Evolutionary conservation across 768 basidiomycete species (phyloP), one percentile per base, ranked within the genome.

Genomic region (Termitomyces sp.): DNA sequence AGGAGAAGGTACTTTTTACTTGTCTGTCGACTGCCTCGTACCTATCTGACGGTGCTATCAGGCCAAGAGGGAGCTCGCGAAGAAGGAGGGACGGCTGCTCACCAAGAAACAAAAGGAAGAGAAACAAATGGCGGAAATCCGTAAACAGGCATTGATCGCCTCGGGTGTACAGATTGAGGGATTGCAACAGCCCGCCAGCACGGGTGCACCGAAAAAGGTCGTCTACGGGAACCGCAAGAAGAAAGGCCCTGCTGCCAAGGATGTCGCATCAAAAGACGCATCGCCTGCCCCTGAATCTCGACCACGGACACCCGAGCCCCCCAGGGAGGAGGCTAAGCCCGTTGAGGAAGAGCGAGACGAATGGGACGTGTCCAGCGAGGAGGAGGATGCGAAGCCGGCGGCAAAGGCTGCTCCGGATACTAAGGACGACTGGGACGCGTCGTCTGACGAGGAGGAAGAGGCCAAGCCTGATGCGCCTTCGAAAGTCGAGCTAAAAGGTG

Each of bases 91-190:
- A 24, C 86, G 91, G 50, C 78, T 96, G 28, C 81, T 98, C 54
- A 98, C 96, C n/a, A 95, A 96, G 74, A 97, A 96, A 75, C 96
- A 98, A 73, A 96, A 94, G 74, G 91, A 93, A 69, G 96, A 98
- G 72, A 88, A 84, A 67, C 91, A 91, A 22, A 90, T 88, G 65
- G 95, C 94, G 3, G 96, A 98, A 73, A 85, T 93, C 35, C 88
- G 95, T 59, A 91, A 88, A 71, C 86, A 96, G 71, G 96, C 96
- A 2, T 83, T 98, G 56, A 80, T 98, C 54, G 90, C 92, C 20
- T 90, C 92, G 39, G 95, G 94, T 54, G 90, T 91, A 52, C 88
- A 89, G 66, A 90, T 99, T 62, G 95, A 96, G 68, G 97, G 93
- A 62, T 78, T 98, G 20, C 89, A 93, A 58, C 84, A 90, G 64